Conservation (phyloP, 306 rosid species). For the Quercus robur region DNA sequence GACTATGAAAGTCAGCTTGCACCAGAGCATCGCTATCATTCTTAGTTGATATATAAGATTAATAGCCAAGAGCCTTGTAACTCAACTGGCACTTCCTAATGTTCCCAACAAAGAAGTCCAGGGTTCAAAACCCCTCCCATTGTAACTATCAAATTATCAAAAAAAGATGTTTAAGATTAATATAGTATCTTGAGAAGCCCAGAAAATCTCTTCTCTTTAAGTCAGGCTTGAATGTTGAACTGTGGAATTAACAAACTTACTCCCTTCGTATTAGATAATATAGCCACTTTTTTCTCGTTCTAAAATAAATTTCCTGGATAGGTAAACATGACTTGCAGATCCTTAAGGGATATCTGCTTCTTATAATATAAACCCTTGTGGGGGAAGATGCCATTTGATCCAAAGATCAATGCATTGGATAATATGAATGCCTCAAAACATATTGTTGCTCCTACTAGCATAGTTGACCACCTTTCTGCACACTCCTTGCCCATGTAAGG, state of each 20-base stretch:
- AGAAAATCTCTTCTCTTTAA: background rate
- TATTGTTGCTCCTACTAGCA: background rate
- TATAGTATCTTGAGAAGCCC: slow-evolving; percentile 12
- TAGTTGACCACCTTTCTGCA: background rate
- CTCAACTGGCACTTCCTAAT: no score
- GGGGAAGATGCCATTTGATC: background rate
- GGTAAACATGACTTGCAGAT: background rate
- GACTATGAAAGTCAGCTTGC: slow-evolving; percentile 9
- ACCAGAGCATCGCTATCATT: background rate
- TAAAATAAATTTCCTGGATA: no score
- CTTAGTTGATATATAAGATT: background rate
- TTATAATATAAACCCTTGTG: background rate
- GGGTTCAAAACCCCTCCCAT: no score
- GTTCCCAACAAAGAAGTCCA: no score
- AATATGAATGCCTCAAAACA: background rate
- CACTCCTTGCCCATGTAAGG: no score
- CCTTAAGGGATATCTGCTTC: background rate
- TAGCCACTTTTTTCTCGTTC: background rate
- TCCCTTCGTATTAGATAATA: background rate
- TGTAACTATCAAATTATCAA: no score
- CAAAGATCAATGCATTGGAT: background rate
- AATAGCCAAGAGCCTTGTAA: no score
- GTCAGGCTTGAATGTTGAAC: background rate
- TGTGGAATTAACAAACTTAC: background rate
- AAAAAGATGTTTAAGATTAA: no score